Evolutionary conservation across 805 yeast species (phyloP).

Genomic region (Saccharomycopsis sp.): DNA sequence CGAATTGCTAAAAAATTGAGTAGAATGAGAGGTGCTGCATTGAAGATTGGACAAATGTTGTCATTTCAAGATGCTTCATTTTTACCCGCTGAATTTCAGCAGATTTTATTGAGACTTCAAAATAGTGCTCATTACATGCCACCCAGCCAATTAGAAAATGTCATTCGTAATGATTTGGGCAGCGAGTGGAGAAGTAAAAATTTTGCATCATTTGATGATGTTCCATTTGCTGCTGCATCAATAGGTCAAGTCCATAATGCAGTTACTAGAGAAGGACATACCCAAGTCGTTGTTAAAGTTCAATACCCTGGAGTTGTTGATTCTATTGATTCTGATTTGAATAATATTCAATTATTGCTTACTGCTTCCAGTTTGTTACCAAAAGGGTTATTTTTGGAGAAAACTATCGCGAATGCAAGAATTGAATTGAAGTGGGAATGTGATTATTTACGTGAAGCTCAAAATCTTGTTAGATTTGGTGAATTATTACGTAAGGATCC

Average conservation of each 20-base stretch:
- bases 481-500: slow-evolving; percentile 53
- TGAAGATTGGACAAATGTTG: slow-evolving; percentile 94
- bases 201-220: slow-evolving; percentile 71
- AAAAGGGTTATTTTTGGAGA: slow-evolving; percentile 84
- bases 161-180: slow-evolving; percentile 70
- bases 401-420: slow-evolving; percentile 88
- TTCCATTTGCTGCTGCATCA: slow-evolving; percentile 95
- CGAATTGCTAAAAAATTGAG: slow-evolving; percentile 81
- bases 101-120: slow-evolving; percentile 76
- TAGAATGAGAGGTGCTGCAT: slow-evolving; percentile 98
- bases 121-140: slow-evolving; percentile 98
- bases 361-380: slow-evolving; percentile 86
- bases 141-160: slow-evolving; percentile 73
- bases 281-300: slow-evolving; percentile 83
- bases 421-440: slow-evolving; percentile 96
- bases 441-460: slow-evolving; percentile 87
- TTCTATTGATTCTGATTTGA: slow-evolving; percentile 90
- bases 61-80: slow-evolving; percentile 89
- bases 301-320: slow-evolving; percentile 97
- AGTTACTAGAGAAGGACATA: slow-evolving; percentile 50
- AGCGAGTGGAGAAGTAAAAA: slow-evolving; percentile 61
- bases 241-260: slow-evolving; percentile 96
- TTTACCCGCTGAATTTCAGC: slow-evolving; percentile 78
- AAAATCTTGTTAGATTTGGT: slow-evolving; percentile 60
- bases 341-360: slow-evolving; percentile 70